Base-by-base conservation (phyloP, 495 filamentous ascomycete genomes). In the Symbiotaphrina buchneri region DNA sequence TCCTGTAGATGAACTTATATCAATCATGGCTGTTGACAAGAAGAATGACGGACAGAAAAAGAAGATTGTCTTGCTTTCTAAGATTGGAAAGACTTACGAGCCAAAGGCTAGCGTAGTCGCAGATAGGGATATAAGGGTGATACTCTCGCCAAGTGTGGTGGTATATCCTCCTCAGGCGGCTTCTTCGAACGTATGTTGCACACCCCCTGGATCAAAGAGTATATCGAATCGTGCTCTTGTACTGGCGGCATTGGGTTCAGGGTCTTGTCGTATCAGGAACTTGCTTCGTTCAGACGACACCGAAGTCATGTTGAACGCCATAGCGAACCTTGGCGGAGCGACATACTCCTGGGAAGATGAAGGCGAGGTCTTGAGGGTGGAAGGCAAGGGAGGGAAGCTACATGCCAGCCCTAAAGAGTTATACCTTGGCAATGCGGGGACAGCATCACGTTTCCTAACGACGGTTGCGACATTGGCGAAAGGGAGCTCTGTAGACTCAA, bases 1-100 rank as follows among this genome's bases (percentile, higher is more conserved):
- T 47, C 73, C 82, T n/a, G 79, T 94, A 7, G 81, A 95, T 38
- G 67, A 74, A 27, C 49, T 95, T 35, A 56, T 97, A 27, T 62
- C 71, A 35, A 85, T 90, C 47, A 97, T 97, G 87, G 83, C 71
- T 2, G 71, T 95, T 23, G 87, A 97, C 55, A 97, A 97, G 66
- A 97, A 97, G 65, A 97, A 97, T 33, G 75, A 92, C 20, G 87
- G 87, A 1, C 66, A 64, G 21, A 85, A 90, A 51, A 97, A 95
- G 61, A 92, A 90, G 54, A 73, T 97, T 33, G 87, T 93, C n/a
- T 65, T 99, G 5, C 66, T 99, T 14, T 81, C 82, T 0, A 74
- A 75, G 7, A 90, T 99, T 52, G 87, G 87, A 32, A 66, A 69
- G 40, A 83, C 82, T 7, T 53, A 83, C 39, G 87, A 95, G 50